These are phyloP conservation scores for Mycena venus DNA, from an alignment of 768 basidiomycete species.

Conservation along the genomic window DNA sequence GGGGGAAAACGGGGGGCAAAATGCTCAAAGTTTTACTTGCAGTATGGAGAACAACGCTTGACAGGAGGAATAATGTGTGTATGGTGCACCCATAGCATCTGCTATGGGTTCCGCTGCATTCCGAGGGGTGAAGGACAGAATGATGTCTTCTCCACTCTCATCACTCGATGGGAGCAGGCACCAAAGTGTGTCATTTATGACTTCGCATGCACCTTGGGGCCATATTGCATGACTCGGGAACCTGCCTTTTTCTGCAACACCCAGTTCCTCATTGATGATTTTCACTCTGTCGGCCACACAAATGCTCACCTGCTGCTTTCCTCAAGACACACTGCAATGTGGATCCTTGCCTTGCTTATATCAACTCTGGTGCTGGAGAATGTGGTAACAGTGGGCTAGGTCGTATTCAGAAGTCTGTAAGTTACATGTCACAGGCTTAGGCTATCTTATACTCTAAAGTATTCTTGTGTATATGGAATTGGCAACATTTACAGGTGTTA, in stretches of 20 bases:
- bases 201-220: conserved; percentile 44
- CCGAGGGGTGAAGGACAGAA: conserved; percentile 40
- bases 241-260: conserved; percentile 47
- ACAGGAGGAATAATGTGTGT: conserved; percentile 39
- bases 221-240: conserved; percentile 42
- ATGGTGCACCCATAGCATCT: conserved; percentile 43
- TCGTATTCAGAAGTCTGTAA: conserved; percentile 7
- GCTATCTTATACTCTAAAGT: conserved; percentile 41
- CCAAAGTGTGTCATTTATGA: conserved; percentile 41
- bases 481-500: neutral
- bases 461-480: conserved; percentile 34
- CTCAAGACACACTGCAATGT: conserved; percentile 42
- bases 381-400: conserved; percentile 43
- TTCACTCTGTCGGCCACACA: conserved; percentile 50
- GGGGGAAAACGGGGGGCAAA: conserved; percentile 29
- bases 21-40: conserved; percentile 36
- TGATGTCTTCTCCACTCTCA: conserved; percentile 41
- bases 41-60: conserved; percentile 31
- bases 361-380: conserved; percentile 52
- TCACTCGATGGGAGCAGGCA: conserved; percentile 43
- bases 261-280: conserved; percentile 49
- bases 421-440: conserved; percentile 18
- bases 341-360: conserved; percentile 38
- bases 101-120: conserved; percentile 38
- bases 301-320: conserved; percentile 46